phyloP scores from a whole-genome alignment of 2,329 filamentous ascomycete genomes.

The Zarea fungicola region DNA sequence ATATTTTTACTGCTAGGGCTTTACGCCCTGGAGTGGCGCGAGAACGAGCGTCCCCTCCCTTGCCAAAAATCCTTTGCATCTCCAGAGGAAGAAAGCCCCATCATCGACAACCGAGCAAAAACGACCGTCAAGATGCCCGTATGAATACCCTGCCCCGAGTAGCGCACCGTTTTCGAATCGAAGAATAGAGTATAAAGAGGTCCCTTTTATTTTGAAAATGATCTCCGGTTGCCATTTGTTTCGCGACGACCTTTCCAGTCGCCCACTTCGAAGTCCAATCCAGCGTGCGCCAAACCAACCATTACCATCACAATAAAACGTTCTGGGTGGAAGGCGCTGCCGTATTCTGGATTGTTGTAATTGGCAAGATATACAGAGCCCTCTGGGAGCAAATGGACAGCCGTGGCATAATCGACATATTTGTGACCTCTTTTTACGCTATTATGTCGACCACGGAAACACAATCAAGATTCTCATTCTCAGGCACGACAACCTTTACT shows the following conservation, averaged over 20 bases:
- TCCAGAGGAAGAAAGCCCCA: conserved; percentile 20
- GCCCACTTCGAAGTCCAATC: background rate
- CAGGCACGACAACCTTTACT: conserved; percentile 18
- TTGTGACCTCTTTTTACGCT: background rate
- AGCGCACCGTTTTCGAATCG: background rate
- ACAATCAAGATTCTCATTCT: too few relatives aligned
- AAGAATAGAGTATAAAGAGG: background rate
- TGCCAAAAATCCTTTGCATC: conserved; percentile 30
- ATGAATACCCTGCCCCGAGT: conserved; percentile 20
- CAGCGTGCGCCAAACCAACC: background rate
- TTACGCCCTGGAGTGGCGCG: conserved; percentile 27
- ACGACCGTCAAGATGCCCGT: conserved; percentile 38
- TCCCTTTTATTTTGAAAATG: background rate
- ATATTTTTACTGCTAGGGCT: conserved; percentile 30
- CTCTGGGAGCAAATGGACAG: too few relatives aligned
- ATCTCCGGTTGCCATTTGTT: background rate
- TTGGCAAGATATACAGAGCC: too few relatives aligned
- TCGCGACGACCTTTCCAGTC: background rate
- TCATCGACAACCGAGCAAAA: conserved; percentile 28
- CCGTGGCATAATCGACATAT: too few relatives aligned
- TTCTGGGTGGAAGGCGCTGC: background rate
- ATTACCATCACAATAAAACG: background rate
- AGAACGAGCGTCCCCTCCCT: conserved; percentile 18
- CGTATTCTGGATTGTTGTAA: background rate
- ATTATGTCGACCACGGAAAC: background rate